phyloP scores from a whole-genome alignment of 2,329 filamentous ascomycete species.

The Thermomyces lanuginosus region DNA sequence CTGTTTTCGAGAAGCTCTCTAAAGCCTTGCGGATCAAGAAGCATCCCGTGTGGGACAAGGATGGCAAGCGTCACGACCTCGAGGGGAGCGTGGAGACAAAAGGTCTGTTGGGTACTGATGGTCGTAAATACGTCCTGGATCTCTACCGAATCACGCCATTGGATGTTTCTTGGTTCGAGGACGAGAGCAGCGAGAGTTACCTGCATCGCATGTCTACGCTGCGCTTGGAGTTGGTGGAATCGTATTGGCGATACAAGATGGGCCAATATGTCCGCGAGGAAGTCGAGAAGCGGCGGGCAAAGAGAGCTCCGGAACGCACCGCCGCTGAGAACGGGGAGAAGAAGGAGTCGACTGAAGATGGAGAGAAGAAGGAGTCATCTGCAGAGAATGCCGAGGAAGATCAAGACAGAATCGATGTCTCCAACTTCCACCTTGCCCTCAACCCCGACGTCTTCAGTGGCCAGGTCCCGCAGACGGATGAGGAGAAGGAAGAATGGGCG shows the following conservation, averaged over 20 bases:
- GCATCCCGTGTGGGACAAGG: constrained; percentile 96
- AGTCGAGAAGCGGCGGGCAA: constrained; percentile 45
- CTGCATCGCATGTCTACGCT: constrained; percentile 94
- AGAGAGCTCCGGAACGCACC: constrained; percentile 22
- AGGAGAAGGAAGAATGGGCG: constrained; percentile 68
- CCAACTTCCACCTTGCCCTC: constrained; percentile 70
- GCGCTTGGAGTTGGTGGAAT: constrained; percentile 75
- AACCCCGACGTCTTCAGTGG: constrained; percentile 95
- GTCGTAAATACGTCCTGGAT: constrained; percentile 92
- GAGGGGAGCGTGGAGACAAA: constrained; percentile 97
- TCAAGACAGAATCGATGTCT: constrained; percentile 64
- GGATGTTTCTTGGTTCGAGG: constrained; percentile 80
- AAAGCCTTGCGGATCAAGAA: constrained; percentile 82
- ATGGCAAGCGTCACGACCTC: constrained; percentile 72
- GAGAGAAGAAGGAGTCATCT: constrained; percentile 26
- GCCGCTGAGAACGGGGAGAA: constrained; percentile 22
- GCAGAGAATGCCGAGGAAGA: constrained; percentile 30
- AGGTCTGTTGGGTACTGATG: constrained; percentile 89
- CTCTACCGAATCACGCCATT: constrained; percentile 87
- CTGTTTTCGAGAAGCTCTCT: constrained; percentile 77
- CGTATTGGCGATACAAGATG: constrained; percentile 70
- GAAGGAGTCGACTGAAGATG: constrained; percentile 19
- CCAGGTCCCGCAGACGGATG: constrained; percentile 74
- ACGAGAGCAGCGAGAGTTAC: constrained; percentile 49
- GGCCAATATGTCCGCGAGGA: constrained; percentile 75